Conservation (phyloP, 208 protist species). For the Willaertia magna region DNA sequence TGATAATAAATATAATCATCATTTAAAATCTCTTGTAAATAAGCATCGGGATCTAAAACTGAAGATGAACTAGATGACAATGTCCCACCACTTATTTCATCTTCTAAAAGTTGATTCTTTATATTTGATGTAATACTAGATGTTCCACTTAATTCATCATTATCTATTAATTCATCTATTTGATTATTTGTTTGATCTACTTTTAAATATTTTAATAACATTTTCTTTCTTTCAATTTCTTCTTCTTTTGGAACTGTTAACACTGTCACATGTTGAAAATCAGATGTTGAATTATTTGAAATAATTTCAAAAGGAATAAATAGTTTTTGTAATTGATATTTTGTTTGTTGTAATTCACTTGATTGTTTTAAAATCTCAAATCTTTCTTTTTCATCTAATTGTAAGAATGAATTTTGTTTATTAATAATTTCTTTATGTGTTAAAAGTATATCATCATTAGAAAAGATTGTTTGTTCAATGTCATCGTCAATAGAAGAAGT, state of each 20-base stretch:
- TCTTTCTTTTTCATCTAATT: not conserved
- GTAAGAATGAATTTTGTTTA: too few relatives aligned
- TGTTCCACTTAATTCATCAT: not conserved
- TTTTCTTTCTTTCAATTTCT: not conserved
- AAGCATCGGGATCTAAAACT: not conserved
- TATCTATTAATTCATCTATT: not conserved
- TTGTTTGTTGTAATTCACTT: not conserved
- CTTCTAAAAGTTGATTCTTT: not conserved
- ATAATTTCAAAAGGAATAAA: not conserved
- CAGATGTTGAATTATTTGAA: not conserved
- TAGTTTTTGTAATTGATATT: not conserved
- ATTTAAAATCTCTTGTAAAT: not conserved
- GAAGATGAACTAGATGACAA: not conserved
- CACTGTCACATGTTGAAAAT: not conserved
- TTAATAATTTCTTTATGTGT: too few relatives aligned
- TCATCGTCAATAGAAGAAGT: too few relatives aligned
- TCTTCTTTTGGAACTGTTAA: not conserved
- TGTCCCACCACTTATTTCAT: not conserved
- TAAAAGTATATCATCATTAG: too few relatives aligned
- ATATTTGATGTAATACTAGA: not conserved
- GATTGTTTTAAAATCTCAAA: not conserved
- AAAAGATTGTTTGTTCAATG: too few relatives aligned
- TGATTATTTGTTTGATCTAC: not conserved
- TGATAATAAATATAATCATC: not conserved
- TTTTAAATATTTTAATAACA: not conserved